A percentile compares a stretch with the other conserved stretches of the same genome.
Conservation (phyloP, 1,284 basidiomycete genomes). For the Microbotryum violaceum region DNA sequence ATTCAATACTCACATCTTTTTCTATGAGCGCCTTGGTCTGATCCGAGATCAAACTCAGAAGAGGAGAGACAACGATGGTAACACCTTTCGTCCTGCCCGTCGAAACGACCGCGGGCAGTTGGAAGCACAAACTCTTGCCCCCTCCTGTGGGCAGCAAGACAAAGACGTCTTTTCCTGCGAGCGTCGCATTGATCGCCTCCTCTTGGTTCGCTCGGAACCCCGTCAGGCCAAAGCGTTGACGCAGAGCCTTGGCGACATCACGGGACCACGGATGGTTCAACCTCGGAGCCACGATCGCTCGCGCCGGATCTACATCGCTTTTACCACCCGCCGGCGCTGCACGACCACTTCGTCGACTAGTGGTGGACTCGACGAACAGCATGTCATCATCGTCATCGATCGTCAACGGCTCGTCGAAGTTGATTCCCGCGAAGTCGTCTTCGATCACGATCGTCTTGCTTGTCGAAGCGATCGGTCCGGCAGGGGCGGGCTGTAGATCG, state of each 20-base stretch:
- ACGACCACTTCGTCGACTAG: not conserved
- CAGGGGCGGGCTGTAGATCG: not conserved
- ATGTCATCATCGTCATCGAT: constrained; percentile 3
- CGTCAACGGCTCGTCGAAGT: not conserved
- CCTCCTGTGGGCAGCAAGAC: constrained; percentile 97
- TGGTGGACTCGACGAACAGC: not conserved
- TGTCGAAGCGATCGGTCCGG: not conserved
- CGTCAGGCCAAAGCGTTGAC: constrained; percentile 58
- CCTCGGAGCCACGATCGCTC: not conserved
- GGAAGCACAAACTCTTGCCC: constrained; percentile 80
- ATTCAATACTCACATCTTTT: constrained; percentile 36
- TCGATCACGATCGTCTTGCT: not conserved
- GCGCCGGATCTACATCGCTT: not conserved
- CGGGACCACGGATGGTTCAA: constrained; percentile 44
- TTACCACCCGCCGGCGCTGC: not conserved
- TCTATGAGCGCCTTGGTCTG: constrained; percentile 67
- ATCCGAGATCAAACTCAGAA: constrained; percentile 84
- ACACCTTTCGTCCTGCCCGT: constrained; percentile 67
- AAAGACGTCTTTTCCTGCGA: constrained; percentile 79
- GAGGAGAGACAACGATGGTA: constrained; percentile 83
- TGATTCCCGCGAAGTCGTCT: not conserved
- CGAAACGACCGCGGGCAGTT: constrained; percentile 76
- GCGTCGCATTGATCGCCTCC: constrained; percentile 72
- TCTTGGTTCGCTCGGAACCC: constrained; percentile 77
- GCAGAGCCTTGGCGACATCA: constrained; percentile 59